Evolutionary conservation across 2,329 filamentous ascomycete species (phyloP), one percentile per base, ranked within the genome.

Genomic region (Penicillium sp.): DNA sequence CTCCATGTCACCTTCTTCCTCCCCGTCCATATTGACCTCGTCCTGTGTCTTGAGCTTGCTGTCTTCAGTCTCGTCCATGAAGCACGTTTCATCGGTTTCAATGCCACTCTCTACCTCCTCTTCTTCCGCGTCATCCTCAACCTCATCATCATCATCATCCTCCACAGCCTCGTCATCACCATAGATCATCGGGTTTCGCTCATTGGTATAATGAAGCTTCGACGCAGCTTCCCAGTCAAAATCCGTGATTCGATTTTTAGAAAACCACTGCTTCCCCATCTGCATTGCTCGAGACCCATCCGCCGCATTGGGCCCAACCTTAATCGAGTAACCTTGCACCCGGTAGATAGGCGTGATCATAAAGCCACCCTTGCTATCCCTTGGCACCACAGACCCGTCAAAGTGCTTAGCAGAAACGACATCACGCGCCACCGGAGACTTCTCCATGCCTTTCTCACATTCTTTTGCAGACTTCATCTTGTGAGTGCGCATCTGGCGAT

Each of bases 401-500:
- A 27, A 11, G 23, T 60, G 57, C 2, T n/a, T 29, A 12, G 12
- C 27, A 8, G 49, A 53, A 8, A 60, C 52, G 4, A 58, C 49
- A 23, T 60, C 57, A 15, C 49, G 45, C 9, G 55, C 49, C 18
- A 7, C 12, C 0, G 20, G 8, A 20, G 20, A 6, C 50, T 55
- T 57, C 20, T 58, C 57, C 33, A 27, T 44, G 4, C 27, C 6
- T 4, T 20, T 43, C 20, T 55, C 51, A 31, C 35, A 46, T 7
- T 57, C 54, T 8, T 50, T 53, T 9, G 23, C 35, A 3, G 14
- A 33, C 11, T 12, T 9, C 9, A 56, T 48, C n/a, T 42, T 51
- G 29, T 58, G 56, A 2, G 46, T 15, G 4, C 18, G 27, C 35
- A 60, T 14, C 46, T 64, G 61, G 8, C 58, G 60, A 11, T 53